Conservation (phyloP, 2,329 filamentous ascomycete genomes). For the Stemphylium beticola region DNA sequence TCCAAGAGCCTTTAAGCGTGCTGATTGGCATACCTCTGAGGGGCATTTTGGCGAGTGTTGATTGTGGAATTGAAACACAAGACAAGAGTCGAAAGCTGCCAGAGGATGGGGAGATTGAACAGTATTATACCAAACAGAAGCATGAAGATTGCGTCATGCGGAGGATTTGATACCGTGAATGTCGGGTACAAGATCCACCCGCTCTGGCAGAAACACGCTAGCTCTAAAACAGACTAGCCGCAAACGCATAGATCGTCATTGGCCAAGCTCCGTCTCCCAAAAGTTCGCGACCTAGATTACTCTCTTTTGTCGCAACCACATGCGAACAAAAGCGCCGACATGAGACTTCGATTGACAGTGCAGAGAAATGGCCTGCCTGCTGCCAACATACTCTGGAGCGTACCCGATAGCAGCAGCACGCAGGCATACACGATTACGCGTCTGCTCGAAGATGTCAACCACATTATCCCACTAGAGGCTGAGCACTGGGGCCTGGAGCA, state of each 20-base stretch:
- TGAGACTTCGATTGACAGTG: slow-evolving; percentile 48
- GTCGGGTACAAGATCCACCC: background rate
- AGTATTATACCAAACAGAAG: background rate
- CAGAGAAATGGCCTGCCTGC: slow-evolving; percentile 46
- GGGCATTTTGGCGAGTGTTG: slow-evolving; percentile 25
- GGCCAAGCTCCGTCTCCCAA: slow-evolving; percentile 5
- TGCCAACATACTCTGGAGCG: slow-evolving; percentile 48
- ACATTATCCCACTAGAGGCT: slow-evolving; percentile 80
- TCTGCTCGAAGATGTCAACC: slow-evolving; percentile 79
- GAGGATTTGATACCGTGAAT: slow-evolving; percentile 2
- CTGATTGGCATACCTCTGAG: slow-evolving; percentile 27
- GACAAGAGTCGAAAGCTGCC: background rate
- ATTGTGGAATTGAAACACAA: background rate
- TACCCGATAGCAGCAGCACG: slow-evolving; percentile 40
- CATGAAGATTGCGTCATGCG: slow-evolving; percentile 6
- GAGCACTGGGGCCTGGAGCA: slow-evolving; percentile 86
- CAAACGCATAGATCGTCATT: slow-evolving; percentile 6
- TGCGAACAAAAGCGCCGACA: slow-evolving; percentile 23
- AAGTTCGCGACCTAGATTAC: slow-evolving; percentile 7
- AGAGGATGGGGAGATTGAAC: background rate
- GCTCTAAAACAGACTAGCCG: background rate
- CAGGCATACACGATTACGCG: slow-evolving; percentile 68
- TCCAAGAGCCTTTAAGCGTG: slow-evolving; percentile 47
- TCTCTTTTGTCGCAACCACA: slow-evolving; percentile 1
- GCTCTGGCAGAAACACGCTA: background rate